These are phyloP conservation scores for Nematocida sp. DNA, from an alignment of 371 early-diverging fungal species.

Conservation along the genomic window DNA sequence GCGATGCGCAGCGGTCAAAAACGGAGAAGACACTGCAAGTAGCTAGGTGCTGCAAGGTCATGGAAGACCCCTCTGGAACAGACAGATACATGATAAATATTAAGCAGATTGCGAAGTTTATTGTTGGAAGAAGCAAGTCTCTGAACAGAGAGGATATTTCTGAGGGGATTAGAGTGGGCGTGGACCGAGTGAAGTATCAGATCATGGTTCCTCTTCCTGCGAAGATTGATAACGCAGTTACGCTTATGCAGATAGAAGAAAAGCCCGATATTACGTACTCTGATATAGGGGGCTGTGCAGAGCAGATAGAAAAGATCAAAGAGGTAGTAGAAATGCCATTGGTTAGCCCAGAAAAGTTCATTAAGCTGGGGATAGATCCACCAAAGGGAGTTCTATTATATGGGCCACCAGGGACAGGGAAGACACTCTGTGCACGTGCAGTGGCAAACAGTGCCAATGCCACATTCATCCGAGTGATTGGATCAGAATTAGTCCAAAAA, in stretches of 20 bases:
- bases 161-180: conserved; percentile 98
- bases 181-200: conserved; percentile 96
- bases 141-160: conserved; percentile 95
- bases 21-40: conserved; percentile 94
- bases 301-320: conserved; percentile 96
- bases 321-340: conserved; percentile 99
- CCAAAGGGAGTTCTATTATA: conserved; percentile 96
- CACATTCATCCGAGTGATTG: conserved; percentile 98
- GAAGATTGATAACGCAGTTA: conserved; percentile 97
- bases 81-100: conserved; percentile 95
- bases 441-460: conserved; percentile 98
- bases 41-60: conserved; percentile 65
- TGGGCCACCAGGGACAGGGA: conserved; percentile 98
- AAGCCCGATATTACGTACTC: conserved; percentile 97
- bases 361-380: conserved; percentile 87
- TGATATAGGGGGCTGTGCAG: conserved; percentile 98
- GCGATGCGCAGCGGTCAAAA: conserved; percentile 88
- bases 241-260: conserved; percentile 99
- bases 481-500: conserved; percentile 97
- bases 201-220: conserved; percentile 97
- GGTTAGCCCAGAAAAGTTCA: conserved; percentile 80
- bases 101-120: conserved; percentile 98
- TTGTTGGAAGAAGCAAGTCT: conserved; percentile 88
- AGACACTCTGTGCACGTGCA: conserved; percentile 97
- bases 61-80: conserved; percentile 73